Percentiles rank a stretch among this genome's conserved stretches.
phyloP scores from a whole-genome alignment of 2,329 filamentous ascomycete species.

The Colletotrichum australisinense region DNA sequence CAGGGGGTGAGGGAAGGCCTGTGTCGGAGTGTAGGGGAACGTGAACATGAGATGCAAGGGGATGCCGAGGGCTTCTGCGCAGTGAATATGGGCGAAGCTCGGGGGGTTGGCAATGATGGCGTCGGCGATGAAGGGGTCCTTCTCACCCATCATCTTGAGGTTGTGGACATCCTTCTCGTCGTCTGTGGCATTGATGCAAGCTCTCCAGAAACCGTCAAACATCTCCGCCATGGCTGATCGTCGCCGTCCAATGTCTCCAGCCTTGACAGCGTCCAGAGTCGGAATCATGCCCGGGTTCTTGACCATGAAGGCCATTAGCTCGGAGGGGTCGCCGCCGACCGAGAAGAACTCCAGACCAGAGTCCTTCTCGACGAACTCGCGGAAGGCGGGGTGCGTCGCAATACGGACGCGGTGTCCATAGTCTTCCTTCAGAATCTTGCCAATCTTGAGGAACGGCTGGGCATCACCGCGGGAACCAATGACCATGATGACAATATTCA shows the following conservation, averaged over 20 bases:
- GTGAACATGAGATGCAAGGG: conserved; percentile 92
- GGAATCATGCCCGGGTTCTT: conserved; percentile 86
- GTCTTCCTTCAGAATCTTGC: conserved; percentile 76
- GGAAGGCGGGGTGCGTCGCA: conserved; percentile 82
- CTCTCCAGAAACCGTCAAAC: conserved; percentile 86
- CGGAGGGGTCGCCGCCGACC: conserved; percentile 81
- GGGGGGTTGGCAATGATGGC: conserved; percentile 90
- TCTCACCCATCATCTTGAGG: conserved; percentile 72
- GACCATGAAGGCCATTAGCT: conserved; percentile 91
- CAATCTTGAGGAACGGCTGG: conserved; percentile 83
- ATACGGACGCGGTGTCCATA: conserved; percentile 82
- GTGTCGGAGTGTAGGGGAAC: conserved; percentile 82
- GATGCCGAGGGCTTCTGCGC: conserved; percentile 81
- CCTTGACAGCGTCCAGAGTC: conserved; percentile 76
- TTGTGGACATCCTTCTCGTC: conserved; percentile 72
- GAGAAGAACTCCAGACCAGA: conserved; percentile 83
- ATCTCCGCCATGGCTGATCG: conserved; percentile 81
- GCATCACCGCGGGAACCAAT: conserved; percentile 85
- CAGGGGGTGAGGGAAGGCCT: conserved; percentile 80
- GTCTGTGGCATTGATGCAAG: conserved; percentile 80
- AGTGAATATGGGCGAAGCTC: conserved; percentile 82
- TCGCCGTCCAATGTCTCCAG: conserved; percentile 77
- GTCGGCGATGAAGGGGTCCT: conserved; percentile 74
- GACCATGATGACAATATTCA: conserved; percentile 88
- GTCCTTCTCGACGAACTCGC: conserved; percentile 79